A percentile compares a stretch with the other conserved stretches of the same genome.
phyloP scores from a whole-genome alignment of 768 basidiomycete genomes.

The Russula ochroleuca region DNA sequence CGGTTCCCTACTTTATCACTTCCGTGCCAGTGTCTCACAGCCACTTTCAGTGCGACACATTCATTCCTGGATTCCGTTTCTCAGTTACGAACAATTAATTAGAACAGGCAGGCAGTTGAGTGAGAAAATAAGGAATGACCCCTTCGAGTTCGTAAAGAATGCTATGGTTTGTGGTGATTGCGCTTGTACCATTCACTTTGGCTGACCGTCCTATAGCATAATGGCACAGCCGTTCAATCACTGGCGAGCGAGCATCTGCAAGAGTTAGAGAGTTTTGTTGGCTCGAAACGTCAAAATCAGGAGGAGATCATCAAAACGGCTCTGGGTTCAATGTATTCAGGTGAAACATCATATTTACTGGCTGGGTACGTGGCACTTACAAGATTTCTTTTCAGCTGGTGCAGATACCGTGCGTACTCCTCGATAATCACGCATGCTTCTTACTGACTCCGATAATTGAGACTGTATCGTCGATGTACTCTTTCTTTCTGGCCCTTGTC shows the following conservation, averaged over 20 bases:
- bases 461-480: constrained; percentile 12
- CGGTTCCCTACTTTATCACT: neutral
- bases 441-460: neutral
- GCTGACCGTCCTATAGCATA: neutral
- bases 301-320: neutral
- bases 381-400: neutral
- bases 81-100: neutral
- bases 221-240: constrained; percentile 14
- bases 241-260: constrained; percentile 10
- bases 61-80: constrained; percentile 13
- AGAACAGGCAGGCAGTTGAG: neutral
- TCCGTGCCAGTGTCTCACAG: neutral
- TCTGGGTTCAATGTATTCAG: constrained; percentile 7
- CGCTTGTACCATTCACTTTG: neutral
- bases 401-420: constrained; percentile 8
- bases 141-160: neutral
- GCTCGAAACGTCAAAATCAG: neutral
- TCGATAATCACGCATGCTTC: neutral
- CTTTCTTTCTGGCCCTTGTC: constrained; percentile 8
- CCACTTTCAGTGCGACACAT: constrained; percentile 8
- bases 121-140: neutral
- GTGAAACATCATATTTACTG: neutral
- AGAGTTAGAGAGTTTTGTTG: neutral
- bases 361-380: neutral
- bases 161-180: neutral